Percentiles rank a stretch among this genome's conserved stretches.
phyloP scores from a whole-genome alignment of 2,329 filamentous ascomycete genomes.

The Botrytis cinerea region DNA sequence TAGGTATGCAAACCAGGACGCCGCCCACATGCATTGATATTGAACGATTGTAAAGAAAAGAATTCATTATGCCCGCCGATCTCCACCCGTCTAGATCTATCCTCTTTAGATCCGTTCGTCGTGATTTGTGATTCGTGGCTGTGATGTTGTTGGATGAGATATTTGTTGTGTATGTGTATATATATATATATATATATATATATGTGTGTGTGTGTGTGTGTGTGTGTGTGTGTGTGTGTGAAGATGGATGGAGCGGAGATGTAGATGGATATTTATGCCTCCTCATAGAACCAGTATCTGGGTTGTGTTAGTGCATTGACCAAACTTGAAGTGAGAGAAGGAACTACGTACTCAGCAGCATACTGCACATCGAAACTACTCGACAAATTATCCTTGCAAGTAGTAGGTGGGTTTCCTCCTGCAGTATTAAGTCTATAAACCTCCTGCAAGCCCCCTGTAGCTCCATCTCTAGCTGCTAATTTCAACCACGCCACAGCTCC shows the following conservation, averaged over 20 bases:
- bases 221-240: background rate
- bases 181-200: background rate
- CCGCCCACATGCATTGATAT: conserved; percentile 20
- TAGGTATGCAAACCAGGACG: background rate
- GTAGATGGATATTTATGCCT: background rate
- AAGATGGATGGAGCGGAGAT: background rate
- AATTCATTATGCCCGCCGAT: background rate
- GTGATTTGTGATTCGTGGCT: background rate
- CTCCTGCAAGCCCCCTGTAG: conserved; percentile 66
- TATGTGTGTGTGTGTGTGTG: background rate
- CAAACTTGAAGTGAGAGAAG: background rate
- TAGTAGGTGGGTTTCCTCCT: conserved; percentile 73
- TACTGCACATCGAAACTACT: conserved; percentile 74
- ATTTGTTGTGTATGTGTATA: background rate
- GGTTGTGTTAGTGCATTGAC: conserved; percentile 19
- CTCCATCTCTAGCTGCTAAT: conserved; percentile 56
- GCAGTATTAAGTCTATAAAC: conserved; percentile 85
- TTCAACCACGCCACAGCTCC: conserved; percentile 80
- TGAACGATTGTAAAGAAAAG: background rate
- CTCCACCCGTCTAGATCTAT: background rate
- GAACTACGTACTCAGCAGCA: conserved; percentile 74
- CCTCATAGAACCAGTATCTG: conserved; percentile 41
- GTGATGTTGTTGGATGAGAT: background rate
- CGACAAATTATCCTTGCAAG: conserved; percentile 63
- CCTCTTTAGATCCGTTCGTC: background rate